Evolutionary conservation across 805 yeast species (phyloP).

Genomic region (Vanderwaltozyma tropicalis): DNA sequence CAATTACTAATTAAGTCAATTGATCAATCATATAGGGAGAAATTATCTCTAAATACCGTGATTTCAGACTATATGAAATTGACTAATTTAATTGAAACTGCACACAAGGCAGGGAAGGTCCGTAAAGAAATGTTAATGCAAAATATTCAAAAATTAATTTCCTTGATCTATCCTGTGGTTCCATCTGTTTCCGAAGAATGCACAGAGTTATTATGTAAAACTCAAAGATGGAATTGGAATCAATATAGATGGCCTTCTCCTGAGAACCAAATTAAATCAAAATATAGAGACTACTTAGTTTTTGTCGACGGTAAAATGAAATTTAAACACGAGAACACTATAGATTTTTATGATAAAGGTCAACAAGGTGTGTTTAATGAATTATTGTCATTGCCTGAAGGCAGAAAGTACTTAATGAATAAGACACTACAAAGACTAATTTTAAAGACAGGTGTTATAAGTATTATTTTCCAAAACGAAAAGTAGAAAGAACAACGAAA

Average conservation of each 20-base stretch:
- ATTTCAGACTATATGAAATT: constrained; percentile 85
- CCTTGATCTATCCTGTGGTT: constrained; percentile 66
- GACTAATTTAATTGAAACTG: constrained; percentile 41
- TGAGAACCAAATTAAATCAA: constrained; percentile 31
- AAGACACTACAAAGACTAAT: constrained; percentile 44
- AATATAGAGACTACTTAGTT: constrained; percentile 39
- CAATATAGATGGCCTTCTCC: constrained; percentile 54
- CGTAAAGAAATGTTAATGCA: constrained; percentile 36
- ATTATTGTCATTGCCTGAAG: constrained; percentile 28
- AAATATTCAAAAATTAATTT: constrained; percentile 43
- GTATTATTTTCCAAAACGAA: constrained; percentile 27
- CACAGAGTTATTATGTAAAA: constrained; percentile 41
- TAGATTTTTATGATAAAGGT: constrained; percentile 29
- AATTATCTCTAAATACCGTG: constrained; percentile 67
- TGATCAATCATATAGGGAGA: constrained; percentile 47
- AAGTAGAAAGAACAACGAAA: not conserved
- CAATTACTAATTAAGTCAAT: constrained; percentile 40
- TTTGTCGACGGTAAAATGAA: constrained; percentile 66
- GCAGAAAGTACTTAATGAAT: constrained; percentile 33
- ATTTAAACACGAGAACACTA: constrained; percentile 32
- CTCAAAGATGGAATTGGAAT: constrained; percentile 11
- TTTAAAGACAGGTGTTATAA: constrained; percentile 39
- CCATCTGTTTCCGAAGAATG: constrained; percentile 80
- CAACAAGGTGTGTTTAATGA: constrained; percentile 31
- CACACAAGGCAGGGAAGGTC: constrained; percentile 31